Base-by-base conservation (phyloP, 768 basidiomycete genomes). In the Clavulina sp. region DNA sequence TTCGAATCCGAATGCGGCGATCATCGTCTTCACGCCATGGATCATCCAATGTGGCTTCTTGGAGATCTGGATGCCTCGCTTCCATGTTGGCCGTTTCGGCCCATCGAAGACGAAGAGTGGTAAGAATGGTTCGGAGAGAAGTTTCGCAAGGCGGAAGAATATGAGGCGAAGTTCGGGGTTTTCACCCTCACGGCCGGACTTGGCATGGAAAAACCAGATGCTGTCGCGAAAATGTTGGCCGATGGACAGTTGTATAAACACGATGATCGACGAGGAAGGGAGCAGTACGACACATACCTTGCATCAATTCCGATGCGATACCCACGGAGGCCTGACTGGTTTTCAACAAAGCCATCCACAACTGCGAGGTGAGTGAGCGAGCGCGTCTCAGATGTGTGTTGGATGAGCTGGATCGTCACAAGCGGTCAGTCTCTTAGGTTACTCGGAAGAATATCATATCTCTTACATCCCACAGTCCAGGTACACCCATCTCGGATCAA, bases 31-130 rank as follows among this genome's bases (percentile, higher is more conserved):
- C 34, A 68, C 58, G 5, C 58, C 59, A 60, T 57, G 65, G 53
- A 55, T 64, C 59, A 49, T 54, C 55, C 44, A 56, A 49, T 61
- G 60, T 16, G 50, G 40, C 63, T 61, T 50, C 55, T 63, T 62
- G 4, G 44, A 47, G 4, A 62, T 61, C 32, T 55, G 53, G 48
- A 60, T 73, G 34, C 80, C 80, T 19, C 72, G 62, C 66, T 95
- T 95, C 57, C 81, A 64, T 21, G 76, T 73, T 2, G 89, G 89
- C 55, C 91, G 75, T 54, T 79, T 75, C 0, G 84, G 84, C 0
- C 89, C 89, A 64, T 95, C 88, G 60, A 93, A 95, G 3, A 93
- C 84, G 62, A 93, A 92, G 9, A 95, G 72, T 0, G 87, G 87
- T 7, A 89, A 72, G 57, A 93, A 78, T 0, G 89, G 87, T 4